Base-by-base conservation (phyloP, 2,329 filamentous ascomycete genomes). In the Cercospora citrullina region DNA sequence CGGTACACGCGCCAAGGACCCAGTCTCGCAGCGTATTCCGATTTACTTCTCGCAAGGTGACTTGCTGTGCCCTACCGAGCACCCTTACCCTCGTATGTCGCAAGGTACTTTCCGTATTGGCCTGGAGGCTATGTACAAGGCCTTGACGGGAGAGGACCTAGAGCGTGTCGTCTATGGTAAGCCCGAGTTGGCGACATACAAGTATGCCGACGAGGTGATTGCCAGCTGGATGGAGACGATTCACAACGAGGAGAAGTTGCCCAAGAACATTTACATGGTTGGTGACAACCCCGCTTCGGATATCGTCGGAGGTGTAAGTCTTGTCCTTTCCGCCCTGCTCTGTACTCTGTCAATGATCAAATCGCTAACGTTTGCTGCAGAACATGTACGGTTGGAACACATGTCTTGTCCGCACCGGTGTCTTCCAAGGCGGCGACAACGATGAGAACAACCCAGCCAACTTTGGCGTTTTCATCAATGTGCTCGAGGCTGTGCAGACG, bases 381-480 rank as follows among this genome's bases (percentile, higher is more conserved):
- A 93, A 93, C 84, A 90, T 89, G 86, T 92, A 93, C 79, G 89
- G 89, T 68, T 93, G 90, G 91, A 93, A 93, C 81, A 92, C 90
- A 3, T 92, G 90, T 76, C 81, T 93, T 64, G 90, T 93, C 66
- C 87, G 90, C 76, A 93, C 90, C 0, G 91, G 91, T 81, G 90
- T 93, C 59, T 92, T 90, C 86, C 89, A 91, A 81, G 90, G 90
- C 69, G 89, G 87, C 18, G 89, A 88, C 68, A 93, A 93, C 77
- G 91, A 93, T 76, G 85, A 89, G 79, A 84, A 91, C 81, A 93
- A 91, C 81, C 90, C 90, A 0, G 90, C 90, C 76, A 91, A 85
- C 81, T 92, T 92, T 76, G 90, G 90, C 71, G 90, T 93, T 48
- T 93, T 93, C 81, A 79, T 83, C 68, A 91, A 91, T 75, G 90